Conservation (phyloP, 176 grass and related monocot species). For the Musa beccarii region DNA sequence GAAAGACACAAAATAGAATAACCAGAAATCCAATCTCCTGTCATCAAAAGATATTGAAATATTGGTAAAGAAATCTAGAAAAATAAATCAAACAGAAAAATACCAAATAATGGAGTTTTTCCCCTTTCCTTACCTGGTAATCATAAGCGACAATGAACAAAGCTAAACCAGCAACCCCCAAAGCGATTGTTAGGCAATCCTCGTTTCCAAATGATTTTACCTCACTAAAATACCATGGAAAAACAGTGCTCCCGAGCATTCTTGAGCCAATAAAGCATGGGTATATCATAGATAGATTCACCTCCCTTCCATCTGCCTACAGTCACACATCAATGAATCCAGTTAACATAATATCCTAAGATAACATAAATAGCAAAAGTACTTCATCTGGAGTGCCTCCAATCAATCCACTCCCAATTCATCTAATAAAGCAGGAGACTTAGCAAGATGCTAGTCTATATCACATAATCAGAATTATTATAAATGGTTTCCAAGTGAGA, state of each 20-base stretch:
- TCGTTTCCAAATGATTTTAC: conserved; percentile 39
- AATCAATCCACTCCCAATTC: too few species aligned
- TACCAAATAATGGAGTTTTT: conserved; percentile 1
- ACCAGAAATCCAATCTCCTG: conserved; percentile 77
- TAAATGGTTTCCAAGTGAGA: too few species aligned
- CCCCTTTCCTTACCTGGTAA: conserved; percentile 48
- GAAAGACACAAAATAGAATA: conserved; percentile 71
- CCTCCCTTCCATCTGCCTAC: conserved; percentile 77
- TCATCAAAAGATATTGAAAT: background rate
- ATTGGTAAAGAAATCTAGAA: background rate
- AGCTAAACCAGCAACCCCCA: conserved; percentile 35
- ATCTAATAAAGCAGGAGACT: too few species aligned
- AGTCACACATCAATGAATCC: conserved; percentile 13
- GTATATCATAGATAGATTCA: conserved; percentile 54
- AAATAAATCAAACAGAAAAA: background rate
- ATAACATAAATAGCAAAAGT: too few species aligned
- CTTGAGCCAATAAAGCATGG: conserved; percentile 81
- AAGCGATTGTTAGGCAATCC: conserved; percentile 60
- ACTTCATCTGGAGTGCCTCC: too few species aligned
- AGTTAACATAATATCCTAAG: background rate
- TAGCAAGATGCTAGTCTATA: too few species aligned
- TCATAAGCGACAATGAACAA: conserved; percentile 77
- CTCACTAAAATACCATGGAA: conserved; percentile 65
- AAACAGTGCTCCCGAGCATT: conserved; percentile 57
- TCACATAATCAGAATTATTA: too few species aligned